phyloP scores from a whole-genome alignment of 257 asterid species.

The Lycium ferocissimum region DNA sequence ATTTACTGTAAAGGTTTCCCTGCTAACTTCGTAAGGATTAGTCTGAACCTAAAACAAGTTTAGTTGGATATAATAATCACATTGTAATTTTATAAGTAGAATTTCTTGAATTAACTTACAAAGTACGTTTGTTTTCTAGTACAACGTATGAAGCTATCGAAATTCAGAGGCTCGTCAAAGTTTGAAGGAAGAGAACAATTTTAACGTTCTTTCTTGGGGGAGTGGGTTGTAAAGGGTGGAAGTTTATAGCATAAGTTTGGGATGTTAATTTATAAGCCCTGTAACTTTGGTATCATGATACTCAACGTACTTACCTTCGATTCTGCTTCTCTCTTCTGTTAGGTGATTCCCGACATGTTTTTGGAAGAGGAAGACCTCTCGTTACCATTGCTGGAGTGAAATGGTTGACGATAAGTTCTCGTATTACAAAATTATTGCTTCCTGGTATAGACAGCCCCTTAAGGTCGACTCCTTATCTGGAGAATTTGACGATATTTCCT shows the following conservation, averaged over 20 bases:
- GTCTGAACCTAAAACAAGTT: neutral
- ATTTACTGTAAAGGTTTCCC: neutral
- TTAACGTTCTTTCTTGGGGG: neutral
- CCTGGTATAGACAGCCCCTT: slow-evolving; percentile 15
- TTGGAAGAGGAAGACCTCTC: slow-evolving; percentile 4
- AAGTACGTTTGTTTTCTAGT: neutral
- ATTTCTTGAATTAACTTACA: too few relatives aligned
- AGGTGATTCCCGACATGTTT: slow-evolving; percentile 6
- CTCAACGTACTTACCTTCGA: neutral
- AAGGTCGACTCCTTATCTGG: slow-evolving; percentile 12
- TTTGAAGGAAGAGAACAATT: neutral
- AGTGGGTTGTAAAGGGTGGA: neutral
- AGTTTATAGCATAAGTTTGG: neutral
- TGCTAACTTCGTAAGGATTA: too few relatives aligned
- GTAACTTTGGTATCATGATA: slow-evolving; percentile 17
- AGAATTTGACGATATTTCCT: slow-evolving; percentile 16
- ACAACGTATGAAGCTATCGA: neutral
- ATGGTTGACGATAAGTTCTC: too few relatives aligned
- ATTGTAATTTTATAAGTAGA: neutral
- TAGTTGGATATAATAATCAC: slow-evolving; percentile 15
- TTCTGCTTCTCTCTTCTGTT: neutral
- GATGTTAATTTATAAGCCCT: neutral
- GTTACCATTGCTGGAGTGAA: neutral
- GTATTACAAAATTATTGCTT: neutral
- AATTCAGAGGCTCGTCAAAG: neutral